Conservation (phyloP, 208 protist species). For the Trypanosomatidae sp. region DNA sequence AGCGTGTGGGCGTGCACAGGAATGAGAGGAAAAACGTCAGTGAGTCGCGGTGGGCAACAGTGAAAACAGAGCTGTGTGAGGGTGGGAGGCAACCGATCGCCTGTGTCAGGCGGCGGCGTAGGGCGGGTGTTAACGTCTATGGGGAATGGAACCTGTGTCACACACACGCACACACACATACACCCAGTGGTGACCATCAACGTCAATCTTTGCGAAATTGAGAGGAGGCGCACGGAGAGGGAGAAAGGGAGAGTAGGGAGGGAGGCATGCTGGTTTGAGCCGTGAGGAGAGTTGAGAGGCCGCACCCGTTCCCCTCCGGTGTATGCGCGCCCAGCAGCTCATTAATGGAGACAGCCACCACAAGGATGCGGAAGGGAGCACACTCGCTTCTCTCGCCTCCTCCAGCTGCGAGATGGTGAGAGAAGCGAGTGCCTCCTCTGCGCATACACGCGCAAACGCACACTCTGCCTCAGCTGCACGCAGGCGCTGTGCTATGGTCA, state of each 20-base stretch:
- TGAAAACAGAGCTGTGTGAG: not conserved
- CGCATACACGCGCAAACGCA: not conserved
- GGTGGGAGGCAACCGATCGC: not conserved
- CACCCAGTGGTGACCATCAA: not conserved
- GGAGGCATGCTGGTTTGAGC: not conserved
- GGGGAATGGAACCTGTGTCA: not conserved
- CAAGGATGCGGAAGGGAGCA: not conserved
- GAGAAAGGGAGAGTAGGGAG: not conserved
- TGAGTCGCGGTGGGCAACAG: not conserved
- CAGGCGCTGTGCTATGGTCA: not conserved
- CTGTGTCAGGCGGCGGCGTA: not conserved
- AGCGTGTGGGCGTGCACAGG: not conserved
- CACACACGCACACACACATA: not conserved
- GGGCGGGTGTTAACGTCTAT: not conserved
- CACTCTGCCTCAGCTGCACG: not conserved
- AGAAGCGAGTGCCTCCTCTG: not conserved
- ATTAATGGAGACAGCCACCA: not conserved
- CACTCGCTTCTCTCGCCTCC: not conserved
- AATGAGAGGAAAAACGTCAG: not conserved
- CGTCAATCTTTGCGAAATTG: not conserved
- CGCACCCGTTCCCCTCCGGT: not conserved
- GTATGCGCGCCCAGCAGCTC: not conserved
- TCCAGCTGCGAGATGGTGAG: not conserved
- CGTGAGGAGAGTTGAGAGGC: not conserved
- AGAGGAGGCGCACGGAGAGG: not conserved